phyloP scores from a whole-genome alignment of 345 rosid genomes.

The Gynandropsis gynandra region DNA sequence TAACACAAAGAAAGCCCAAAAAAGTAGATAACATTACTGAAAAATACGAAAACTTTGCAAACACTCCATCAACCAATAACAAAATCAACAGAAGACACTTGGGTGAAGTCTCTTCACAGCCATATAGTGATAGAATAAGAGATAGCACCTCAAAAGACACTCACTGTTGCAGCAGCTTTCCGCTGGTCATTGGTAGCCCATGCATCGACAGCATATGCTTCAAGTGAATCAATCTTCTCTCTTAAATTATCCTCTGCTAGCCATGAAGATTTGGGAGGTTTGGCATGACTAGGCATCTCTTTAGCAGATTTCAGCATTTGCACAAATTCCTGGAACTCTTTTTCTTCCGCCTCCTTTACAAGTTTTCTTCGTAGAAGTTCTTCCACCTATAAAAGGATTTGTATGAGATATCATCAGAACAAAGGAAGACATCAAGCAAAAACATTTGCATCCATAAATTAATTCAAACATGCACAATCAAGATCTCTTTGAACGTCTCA shows the following conservation, averaged over 20 bases:
- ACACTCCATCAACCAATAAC: neutral
- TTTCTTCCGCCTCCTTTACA: slow-evolving; percentile 70
- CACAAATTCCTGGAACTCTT: slow-evolving; percentile 69
- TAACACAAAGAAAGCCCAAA: slow-evolving; percentile 28
- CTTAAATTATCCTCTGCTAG: slow-evolving; percentile 46
- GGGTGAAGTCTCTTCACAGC: slow-evolving; percentile 1
- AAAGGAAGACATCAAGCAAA: slow-evolving; percentile 8
- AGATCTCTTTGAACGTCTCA: slow-evolving; percentile 7
- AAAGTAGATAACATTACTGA: slow-evolving; percentile 2
- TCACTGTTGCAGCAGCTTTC: slow-evolving; percentile 72
- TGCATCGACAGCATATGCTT: slow-evolving; percentile 76
- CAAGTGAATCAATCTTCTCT: slow-evolving; percentile 58
- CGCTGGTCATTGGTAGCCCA: slow-evolving; percentile 64
- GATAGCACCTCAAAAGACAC: slow-evolving; percentile 11
- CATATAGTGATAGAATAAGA: neutral
- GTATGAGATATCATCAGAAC: slow-evolving; percentile 9
- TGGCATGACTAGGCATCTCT: slow-evolving; percentile 47
- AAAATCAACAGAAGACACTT: neutral
- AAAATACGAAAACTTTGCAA: neutral
- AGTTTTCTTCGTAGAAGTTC: slow-evolving; percentile 59
- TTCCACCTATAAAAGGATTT: slow-evolving; percentile 47
- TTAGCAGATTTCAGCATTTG: slow-evolving; percentile 61
- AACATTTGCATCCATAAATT: slow-evolving; percentile 4
- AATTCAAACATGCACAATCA: slow-evolving; percentile 13
- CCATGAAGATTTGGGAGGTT: slow-evolving; percentile 84